Percentiles rank a stretch among this genome's conserved stretches.
Conservation (phyloP, 23 red algal genomes). For the Gracilaria gracilis region DNA sequence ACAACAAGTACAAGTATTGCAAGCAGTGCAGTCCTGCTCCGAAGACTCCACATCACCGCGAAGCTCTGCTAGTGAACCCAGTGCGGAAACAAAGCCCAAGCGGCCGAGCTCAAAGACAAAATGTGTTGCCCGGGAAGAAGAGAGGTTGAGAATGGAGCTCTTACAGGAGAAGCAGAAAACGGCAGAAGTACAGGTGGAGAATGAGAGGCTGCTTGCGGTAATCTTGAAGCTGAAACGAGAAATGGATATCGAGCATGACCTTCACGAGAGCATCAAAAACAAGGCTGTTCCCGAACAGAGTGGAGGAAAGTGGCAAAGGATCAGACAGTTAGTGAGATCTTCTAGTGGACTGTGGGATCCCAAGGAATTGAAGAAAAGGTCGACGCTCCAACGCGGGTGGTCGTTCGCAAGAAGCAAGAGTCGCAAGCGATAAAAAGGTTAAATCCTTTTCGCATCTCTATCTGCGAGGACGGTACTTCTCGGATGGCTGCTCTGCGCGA, state of each 20-base stretch:
- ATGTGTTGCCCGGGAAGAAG: background rate
- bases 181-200: background rate
- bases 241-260: background rate
- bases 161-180: conserved; percentile 8
- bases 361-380: background rate
- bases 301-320: background rate
- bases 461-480: background rate
- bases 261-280: background rate
- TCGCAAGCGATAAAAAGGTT: background rate
- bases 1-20: background rate
- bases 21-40: background rate
- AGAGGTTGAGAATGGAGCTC: conserved; percentile 26
- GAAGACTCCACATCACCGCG: background rate
- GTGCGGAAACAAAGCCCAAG: background rate
- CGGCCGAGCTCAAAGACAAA: background rate
- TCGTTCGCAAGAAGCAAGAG: background rate
- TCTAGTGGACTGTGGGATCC: background rate
- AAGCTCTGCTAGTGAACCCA: background rate
- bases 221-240: conserved; percentile 22
- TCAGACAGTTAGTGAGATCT: background rate
- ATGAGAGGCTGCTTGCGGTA: conserved; percentile 6
- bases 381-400: background rate
- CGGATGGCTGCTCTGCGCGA: background rate
- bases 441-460: background rate
- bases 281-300: background rate